phyloP scores from a whole-genome alignment of 768 basidiomycete species.

The Strobilomyces confusus region DNA sequence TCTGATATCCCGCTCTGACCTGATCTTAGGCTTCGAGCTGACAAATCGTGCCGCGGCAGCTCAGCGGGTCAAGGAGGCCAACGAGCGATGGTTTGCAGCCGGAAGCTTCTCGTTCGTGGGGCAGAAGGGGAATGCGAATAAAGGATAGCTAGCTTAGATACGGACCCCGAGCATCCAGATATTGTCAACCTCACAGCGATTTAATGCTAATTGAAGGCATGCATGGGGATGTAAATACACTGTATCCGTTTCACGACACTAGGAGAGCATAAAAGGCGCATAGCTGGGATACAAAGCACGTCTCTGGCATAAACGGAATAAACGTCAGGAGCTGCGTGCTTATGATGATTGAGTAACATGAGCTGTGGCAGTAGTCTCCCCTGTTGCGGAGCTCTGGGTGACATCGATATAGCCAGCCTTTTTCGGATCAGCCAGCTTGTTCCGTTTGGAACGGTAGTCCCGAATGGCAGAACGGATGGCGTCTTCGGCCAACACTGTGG shows the following conservation, averaged over 20 bases:
- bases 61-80: constrained; percentile 91
- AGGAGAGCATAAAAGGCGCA: constrained; percentile 17
- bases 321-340: neutral
- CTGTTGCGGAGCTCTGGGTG: constrained; percentile 50
- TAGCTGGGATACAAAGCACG: constrained; percentile 1
- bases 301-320: neutral
- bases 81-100: constrained; percentile 93
- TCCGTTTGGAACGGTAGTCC: constrained; percentile 87
- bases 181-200: neutral
- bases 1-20: constrained; percentile 11
- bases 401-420: constrained; percentile 70
- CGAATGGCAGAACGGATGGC: constrained; percentile 98
- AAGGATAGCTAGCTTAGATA: constrained; percentile 23
- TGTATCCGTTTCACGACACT: constrained; percentile 9
- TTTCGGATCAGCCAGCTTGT: constrained; percentile 44
- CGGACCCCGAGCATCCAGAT: neutral
- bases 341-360: constrained; percentile 38
- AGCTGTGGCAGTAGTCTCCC: constrained; percentile 51
- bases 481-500: constrained; percentile 90
- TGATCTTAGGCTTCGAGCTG: constrained; percentile 71
- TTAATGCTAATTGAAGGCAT: constrained; percentile 4
- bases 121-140: constrained; percentile 39
- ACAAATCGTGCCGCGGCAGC: constrained; percentile 86
- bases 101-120: constrained; percentile 81
- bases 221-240: constrained; percentile 14